Base-by-base conservation (phyloP, 2,329 filamentous ascomycete genomes). In the Beauveria pseudobassiana region DNA sequence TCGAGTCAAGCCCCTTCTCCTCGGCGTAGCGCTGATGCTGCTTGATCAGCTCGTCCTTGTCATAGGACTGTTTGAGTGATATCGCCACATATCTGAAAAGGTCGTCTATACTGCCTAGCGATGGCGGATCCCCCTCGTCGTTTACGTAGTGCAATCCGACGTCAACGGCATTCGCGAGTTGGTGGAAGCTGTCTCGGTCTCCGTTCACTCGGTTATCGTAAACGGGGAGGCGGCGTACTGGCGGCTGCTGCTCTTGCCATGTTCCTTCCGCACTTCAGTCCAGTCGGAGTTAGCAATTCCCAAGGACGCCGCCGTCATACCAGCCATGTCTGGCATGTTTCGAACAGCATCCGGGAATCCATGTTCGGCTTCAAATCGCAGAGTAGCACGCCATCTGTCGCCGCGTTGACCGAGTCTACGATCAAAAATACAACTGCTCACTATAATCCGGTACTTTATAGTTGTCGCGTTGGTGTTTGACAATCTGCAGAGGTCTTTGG, bases 311-410 rank as follows among this genome's bases (percentile, higher is more conserved):
- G 46, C 34, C 12, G 51, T 30, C 59, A 48, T 54, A 22, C 46
- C 5, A 3, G 59, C 59, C 43, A 43, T 42, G 10, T n/a, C 18
- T 26, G 51, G 59, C 51, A 48, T 34, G 16, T 53, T 20, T 12
- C 61, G 61, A 5, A 62, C 54, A 3, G 55, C 55, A 40, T 62
- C 61, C 7, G 40, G 40, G 26, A 59, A 53, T n/a, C 61, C 61
- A 40, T 62, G 61, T 10, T 62, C 50, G 34, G 50, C 20, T 8
- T 55, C 18, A 63, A 14, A 4, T 54, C 20, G 43, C 57, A 53
- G 56, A 63, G 56, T 38, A 63, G 18, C 5, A 60, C 46, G 12
- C 43, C 62, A 34, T 54, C 42, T 5, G 16, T 52, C 7, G 30
- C 42, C 5, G 57, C 30, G 34, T 61, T 40, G 20, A 20, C n/a